Evolutionary conservation across 225 moss, liverwort and hornwort genomes (phyloP), one percentile per base, ranked within the genome.

Genomic region (Bryum argenteum): DNA sequence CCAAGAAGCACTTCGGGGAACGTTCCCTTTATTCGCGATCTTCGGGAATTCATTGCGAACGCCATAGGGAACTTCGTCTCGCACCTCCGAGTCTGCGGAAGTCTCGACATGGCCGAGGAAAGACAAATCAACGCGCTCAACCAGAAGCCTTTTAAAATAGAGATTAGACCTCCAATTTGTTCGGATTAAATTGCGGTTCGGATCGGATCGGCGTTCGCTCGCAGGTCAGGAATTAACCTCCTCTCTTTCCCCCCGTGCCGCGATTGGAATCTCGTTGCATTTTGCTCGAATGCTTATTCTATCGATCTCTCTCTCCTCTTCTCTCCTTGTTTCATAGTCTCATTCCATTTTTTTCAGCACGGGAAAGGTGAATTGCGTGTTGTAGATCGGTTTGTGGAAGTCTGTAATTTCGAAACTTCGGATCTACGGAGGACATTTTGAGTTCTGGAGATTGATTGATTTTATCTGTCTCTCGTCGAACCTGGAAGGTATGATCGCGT

Each of bases 21-120:
- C n/a, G 26, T 26, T 26, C 26, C 2, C 26, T 2, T 26, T 2
- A 4, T 26, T 26, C 26, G 26, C 26, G 26, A 33, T 33, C 33
- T 33, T 33, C 33, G 33, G 7, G 33, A 33, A 33, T 6, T 0
- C 33, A 33, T 5, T 2, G 33, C 16, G 74, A 64, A 74, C 63
- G 3, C 22, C 1, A 0, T 6, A 8, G 65, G 65, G 79, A 79
- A 79, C 79, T 70, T 79, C 70, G 44, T 75, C 75, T 79, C 65
- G 74, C 79, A 70, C 74, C 75, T 73, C 72, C 53, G 5, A 42
- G 26, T 43, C 55, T 28, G 41, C 54, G 43, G 54, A 54, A 73
- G 26, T 55, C 55, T 9, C 42, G 54, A 26, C 54, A 72, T 65
- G 63, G 11, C 33, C 61, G 54, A 43, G 8, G 15, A 58, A 28